These are phyloP conservation scores for Artomyces pyxidatus DNA, from an alignment of 768 basidiomycete species.

Conservation along the genomic window DNA sequence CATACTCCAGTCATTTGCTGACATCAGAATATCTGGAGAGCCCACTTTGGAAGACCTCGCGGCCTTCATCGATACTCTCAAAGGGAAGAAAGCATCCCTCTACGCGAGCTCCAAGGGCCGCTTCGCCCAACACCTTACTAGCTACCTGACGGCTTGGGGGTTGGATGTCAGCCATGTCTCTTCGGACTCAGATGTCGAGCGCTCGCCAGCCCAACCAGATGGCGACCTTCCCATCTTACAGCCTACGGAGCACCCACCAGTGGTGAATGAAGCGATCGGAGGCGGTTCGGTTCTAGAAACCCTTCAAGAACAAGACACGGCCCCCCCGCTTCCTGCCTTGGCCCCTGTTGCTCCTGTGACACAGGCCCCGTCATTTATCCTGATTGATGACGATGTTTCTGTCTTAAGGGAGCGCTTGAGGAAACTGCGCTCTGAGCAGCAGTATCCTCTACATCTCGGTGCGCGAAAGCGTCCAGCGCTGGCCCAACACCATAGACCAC, in stretches of 20 bases:
- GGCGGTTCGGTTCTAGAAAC: constrained; percentile 10
- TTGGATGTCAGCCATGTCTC: constrained; percentile 84
- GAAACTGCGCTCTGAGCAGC: constrained; percentile 52
- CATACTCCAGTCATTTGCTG: constrained; percentile 38
- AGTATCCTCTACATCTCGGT: constrained; percentile 30
- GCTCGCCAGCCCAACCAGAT: constrained; percentile 18
- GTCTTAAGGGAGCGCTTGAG: constrained; percentile 71
- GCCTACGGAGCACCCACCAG: background rate
- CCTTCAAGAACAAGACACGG: constrained; percentile 10
- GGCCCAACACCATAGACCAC: constrained; percentile 58
- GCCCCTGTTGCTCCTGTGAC: constrained; percentile 6
- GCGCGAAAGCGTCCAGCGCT: constrained; percentile 62
- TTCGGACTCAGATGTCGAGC: constrained; percentile 46
- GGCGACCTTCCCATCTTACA: constrained; percentile 1
- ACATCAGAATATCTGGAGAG: constrained; percentile 51
- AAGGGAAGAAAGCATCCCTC: constrained; percentile 75
- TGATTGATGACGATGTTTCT: constrained; percentile 89
- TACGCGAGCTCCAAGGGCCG: constrained; percentile 82
- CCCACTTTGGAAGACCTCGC: constrained; percentile 75
- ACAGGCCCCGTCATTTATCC: constrained; percentile 53
- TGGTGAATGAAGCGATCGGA: constrained; percentile 4
- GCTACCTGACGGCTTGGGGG: constrained; percentile 91
- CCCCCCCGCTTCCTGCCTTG: constrained; percentile 8
- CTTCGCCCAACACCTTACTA: constrained; percentile 89
- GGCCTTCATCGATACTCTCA: constrained; percentile 72